phyloP scores from a whole-genome alignment of 2,329 filamentous ascomycete species.

The Ceratocystis harringtonii region DNA sequence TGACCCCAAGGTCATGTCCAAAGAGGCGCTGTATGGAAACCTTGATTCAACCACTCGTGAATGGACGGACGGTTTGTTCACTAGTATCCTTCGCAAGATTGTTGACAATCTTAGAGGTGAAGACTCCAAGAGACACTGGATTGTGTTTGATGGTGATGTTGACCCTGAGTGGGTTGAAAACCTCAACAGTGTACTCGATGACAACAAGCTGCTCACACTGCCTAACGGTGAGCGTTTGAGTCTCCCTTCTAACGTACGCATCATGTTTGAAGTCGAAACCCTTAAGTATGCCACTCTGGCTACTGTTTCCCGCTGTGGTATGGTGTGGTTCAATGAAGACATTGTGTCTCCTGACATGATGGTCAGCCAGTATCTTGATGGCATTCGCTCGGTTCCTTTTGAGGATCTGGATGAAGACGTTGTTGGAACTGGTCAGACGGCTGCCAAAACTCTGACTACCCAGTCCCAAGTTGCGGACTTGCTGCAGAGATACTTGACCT shows the following conservation, averaged over 20 bases:
- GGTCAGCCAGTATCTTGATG: conserved; percentile 78
- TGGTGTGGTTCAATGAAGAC: conserved; percentile 99
- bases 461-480: conserved; percentile 70
- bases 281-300: conserved; percentile 94
- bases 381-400: conserved; percentile 67
- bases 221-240: conserved; percentile 97
- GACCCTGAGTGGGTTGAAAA: conserved; percentile 99
- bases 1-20: conserved; percentile 99
- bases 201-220: conserved; percentile 93
- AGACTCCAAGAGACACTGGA: conserved; percentile 95
- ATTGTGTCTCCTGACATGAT: conserved; percentile 89
- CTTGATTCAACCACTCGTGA: conserved; percentile 93
- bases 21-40: conserved; percentile 90
- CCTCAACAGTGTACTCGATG: conserved; percentile 95
- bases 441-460: conserved; percentile 62
- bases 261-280: conserved; percentile 99
- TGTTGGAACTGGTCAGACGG: conserved; percentile 57
- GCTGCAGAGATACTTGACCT: conserved; percentile 57
- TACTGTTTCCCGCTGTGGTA: conserved; percentile 98
- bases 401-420: conserved; percentile 93
- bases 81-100: conserved; percentile 92
- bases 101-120: conserved; percentile 97
- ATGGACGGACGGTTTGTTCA: conserved; percentile 98
- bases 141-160: conserved; percentile 97
- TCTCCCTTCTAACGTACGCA: conserved; percentile 82